Evolutionary conservation across 192 early-diverging fungal genomes (phyloP).

Genomic region (Gaertneriomyces semiglobifer): DNA sequence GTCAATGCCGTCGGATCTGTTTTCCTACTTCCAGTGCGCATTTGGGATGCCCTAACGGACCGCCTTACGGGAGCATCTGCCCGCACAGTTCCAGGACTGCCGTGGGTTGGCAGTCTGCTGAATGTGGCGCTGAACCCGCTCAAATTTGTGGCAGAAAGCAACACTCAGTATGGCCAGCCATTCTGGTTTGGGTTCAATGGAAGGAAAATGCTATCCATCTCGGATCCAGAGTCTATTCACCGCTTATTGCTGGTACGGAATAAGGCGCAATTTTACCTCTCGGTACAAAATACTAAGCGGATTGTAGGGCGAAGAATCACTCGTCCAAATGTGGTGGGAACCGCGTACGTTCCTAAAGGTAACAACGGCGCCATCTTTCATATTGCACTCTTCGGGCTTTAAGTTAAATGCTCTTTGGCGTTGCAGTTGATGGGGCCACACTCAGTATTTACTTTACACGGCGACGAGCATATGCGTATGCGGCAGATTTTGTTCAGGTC

Average conservation of each 20-base stretch:
- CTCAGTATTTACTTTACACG: conserved; percentile 4
- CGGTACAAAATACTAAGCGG: background rate
- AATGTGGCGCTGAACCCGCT: background rate
- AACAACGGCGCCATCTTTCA: background rate
- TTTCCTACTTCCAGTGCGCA: background rate
- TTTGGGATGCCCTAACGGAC: background rate
- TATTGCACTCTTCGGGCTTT: background rate
- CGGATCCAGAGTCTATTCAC: conserved; percentile 3
- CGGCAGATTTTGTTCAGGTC: background rate
- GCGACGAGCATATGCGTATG: background rate
- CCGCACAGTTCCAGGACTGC: background rate
- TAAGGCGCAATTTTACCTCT: background rate
- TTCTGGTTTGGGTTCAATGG: conserved; percentile 1
- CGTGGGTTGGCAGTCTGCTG: background rate
- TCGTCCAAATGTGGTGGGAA: conserved; percentile 3
- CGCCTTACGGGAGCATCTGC: conserved; percentile 1
- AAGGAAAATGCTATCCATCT: background rate
- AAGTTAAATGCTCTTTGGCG: background rate
- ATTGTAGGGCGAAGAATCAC: conserved; percentile 3
- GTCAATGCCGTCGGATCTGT: background rate
- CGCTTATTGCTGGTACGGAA: background rate
- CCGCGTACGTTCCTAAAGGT: conserved; percentile 1
- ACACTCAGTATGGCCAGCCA: background rate
- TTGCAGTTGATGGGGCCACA: background rate
- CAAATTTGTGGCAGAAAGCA: background rate